Percentiles rank a stretch among this genome's conserved stretches.
These are phyloP conservation scores for Phlebiopsis gigantea DNA, from an alignment of 768 basidiomycete species.

Conservation along the genomic window DNA sequence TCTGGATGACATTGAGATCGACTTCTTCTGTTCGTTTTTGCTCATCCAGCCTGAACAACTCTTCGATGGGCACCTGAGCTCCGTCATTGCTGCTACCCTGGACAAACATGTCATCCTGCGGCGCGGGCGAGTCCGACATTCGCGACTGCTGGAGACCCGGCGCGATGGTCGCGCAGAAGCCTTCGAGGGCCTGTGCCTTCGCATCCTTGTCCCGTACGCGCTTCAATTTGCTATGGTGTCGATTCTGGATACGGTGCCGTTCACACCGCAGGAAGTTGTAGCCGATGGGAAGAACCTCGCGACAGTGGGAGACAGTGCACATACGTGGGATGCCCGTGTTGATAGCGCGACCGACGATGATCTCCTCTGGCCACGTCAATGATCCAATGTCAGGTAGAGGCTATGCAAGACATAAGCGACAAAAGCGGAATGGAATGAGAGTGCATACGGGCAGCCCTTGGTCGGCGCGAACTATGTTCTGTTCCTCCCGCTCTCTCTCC, in stretches of 20 bases:
- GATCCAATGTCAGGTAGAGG: background rate
- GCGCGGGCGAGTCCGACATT: background rate
- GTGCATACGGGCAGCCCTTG: conserved; percentile 34
- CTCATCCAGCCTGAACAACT: background rate
- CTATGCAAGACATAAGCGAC: conserved; percentile 4
- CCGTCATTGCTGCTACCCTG: background rate
- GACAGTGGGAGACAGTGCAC: conserved; percentile 56
- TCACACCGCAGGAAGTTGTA: conserved; percentile 52
- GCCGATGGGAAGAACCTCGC: conserved; percentile 40
- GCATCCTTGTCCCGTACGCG: conserved; percentile 44
- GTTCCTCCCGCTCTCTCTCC: conserved; percentile 29
- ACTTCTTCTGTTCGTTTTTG: background rate
- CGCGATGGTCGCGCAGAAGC: conserved; percentile 13
- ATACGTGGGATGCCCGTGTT: conserved; percentile 31
- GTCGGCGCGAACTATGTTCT: conserved; percentile 32
- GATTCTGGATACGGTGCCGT: conserved; percentile 50
- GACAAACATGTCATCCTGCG: background rate
- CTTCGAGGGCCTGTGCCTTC: conserved; percentile 28
- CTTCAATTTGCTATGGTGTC: conserved; percentile 47
- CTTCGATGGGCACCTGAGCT: background rate
- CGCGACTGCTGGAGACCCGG: background rate
- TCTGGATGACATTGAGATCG: background rate
- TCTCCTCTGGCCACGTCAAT: conserved; percentile 4
- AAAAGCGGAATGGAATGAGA: conserved; percentile 18
- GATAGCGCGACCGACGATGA: background rate